These are phyloP conservation scores for Trichosanthes cucumerina DNA, from an alignment of 306 rosid genomes.

Conservation along the genomic window DNA sequence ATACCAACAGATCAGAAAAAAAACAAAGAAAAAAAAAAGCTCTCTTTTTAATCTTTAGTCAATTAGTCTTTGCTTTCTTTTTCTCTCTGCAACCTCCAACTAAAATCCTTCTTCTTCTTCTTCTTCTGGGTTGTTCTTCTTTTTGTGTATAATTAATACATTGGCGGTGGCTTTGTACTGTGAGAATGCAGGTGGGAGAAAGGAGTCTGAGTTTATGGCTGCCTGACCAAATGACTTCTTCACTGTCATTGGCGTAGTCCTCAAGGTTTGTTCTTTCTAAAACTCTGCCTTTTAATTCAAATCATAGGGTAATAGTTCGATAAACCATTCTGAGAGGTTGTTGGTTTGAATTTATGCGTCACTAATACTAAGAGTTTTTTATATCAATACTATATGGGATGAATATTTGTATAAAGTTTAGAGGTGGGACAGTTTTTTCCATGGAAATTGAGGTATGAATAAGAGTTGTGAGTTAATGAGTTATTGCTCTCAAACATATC, in stretches of 20 bases:
- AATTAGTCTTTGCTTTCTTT: not conserved
- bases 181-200: not conserved
- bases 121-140: not conserved
- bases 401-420: not conserved
- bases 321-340: too few species aligned
- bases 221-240: not conserved
- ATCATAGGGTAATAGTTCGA: too few species aligned
- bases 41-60: not conserved
- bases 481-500: not conserved
- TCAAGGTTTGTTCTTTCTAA: conserved; percentile 1
- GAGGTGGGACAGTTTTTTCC: not conserved
- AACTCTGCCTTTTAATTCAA: not conserved
- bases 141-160: not conserved
- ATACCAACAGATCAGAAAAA: not conserved
- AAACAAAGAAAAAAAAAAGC: not conserved
- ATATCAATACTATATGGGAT: not conserved
- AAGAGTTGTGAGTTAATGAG: not conserved
- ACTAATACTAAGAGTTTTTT: too few species aligned
- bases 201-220: not conserved
- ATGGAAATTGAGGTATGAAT: not conserved
- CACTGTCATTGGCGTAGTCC: not conserved
- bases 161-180: not conserved
- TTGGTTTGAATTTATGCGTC: too few species aligned
- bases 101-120: not conserved
- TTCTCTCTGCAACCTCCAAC: not conserved